Base-by-base conservation (phyloP, 345 rosid genomes). In the Sapria himalayana region DNA sequence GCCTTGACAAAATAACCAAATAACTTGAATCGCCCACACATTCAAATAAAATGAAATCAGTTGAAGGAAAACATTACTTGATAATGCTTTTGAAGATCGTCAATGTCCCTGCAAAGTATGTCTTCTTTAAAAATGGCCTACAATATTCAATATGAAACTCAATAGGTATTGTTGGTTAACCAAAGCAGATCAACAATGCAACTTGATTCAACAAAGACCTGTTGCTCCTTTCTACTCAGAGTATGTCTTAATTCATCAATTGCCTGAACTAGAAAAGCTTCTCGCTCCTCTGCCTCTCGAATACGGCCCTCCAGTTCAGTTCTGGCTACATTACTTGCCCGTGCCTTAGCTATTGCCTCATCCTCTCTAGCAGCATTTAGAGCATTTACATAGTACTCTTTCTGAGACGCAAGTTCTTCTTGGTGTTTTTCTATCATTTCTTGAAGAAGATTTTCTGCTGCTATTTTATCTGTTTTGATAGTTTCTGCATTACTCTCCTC, bases 401-500 rank as follows among this genome's bases (percentile, higher is more conserved):
- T 84, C 56, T 84, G 96, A 25, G 66, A 61, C 19, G 76, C 59
- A 56, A 91, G 70, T 59, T 91, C 95, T 2, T 66, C 68, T 68
- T 77, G 99, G 63, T 91, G 92, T 54, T 73, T 80, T 59, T 91
- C 99, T 46, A 84, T 73, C 31, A 95, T 82, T 65, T 91, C 99
- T 66, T 91, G 92, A 48, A 91, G 70, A 71, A 91, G 60, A 37
- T 62, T 68, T 66, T 91, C 99, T 25, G 96, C 80, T 18, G 92
- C 85, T 56, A 77, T 51, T 71, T 91, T 91, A 59, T 91, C 93
- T 70, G 54, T 84, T 71, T 65, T 84, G 34, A 80, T 70, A 59
- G 92, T 77, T 61, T 84, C 95, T 44, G 73, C 96, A 57, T 84
- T 91, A 50, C 68, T 91, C 65, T 91, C 99, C 67, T 91, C 99